Percentiles rank a stretch among this genome's conserved stretches.
phyloP scores from a whole-genome alignment of 306 rosid genomes.

The Lathyrus oleraceus region DNA sequence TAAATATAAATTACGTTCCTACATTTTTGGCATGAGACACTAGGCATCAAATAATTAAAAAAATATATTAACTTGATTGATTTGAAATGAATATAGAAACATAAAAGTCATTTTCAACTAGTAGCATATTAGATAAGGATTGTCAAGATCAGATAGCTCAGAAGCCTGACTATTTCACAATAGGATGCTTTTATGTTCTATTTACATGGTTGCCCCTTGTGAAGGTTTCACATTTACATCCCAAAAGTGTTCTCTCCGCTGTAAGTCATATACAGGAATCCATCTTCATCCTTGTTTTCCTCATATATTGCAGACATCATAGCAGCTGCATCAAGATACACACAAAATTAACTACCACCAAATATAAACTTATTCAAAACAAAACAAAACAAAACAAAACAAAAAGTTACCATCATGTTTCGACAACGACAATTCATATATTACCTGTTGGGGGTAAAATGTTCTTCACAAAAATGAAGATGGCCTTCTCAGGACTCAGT shows the following conservation, averaged over 20 bases:
- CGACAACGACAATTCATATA: background rate
- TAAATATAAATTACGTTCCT: background rate
- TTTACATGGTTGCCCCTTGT: constrained; percentile 37
- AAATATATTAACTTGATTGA: background rate
- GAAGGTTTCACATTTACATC: constrained; percentile 34
- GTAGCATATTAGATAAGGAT: constrained; percentile 6
- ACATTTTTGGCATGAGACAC: background rate
- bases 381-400: background rate
- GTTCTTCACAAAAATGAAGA: constrained; percentile 84
- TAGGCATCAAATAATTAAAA: background rate
- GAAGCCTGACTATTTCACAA: constrained; percentile 30
- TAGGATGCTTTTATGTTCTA: constrained; percentile 27
- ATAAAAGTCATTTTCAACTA: background rate
- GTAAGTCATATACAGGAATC: constrained; percentile 88
- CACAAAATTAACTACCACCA: background rate
- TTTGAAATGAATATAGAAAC: constrained; percentile 1
- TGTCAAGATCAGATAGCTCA: background rate
- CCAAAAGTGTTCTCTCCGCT: constrained; percentile 94
- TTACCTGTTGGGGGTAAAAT: constrained; percentile 85
- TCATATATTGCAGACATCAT: constrained; percentile 95
- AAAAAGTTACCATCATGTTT: background rate
- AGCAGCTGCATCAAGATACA: constrained; percentile 61
- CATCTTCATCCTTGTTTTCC: constrained; percentile 89
- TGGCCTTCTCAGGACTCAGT: constrained; percentile 88
- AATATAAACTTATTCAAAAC: background rate